These are phyloP conservation scores for Salix caprea DNA, from an alignment of 345 rosid species.

Conservation along the genomic window DNA sequence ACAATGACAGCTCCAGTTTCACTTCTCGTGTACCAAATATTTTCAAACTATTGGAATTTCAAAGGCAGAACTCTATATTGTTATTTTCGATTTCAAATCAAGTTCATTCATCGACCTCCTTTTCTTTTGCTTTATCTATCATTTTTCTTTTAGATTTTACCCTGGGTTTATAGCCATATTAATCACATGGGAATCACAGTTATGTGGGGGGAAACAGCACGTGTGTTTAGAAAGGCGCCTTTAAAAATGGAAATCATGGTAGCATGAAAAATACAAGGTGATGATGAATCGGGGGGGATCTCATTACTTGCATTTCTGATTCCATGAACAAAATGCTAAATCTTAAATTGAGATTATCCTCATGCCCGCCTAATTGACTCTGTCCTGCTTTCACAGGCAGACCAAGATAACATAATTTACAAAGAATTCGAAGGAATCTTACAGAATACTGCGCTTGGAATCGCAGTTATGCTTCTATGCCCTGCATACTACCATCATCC, in stretches of 20 bases:
- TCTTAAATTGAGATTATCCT: no score
- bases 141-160: background rate
- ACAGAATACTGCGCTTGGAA: background rate
- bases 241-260: background rate
- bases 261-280: background rate
- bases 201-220: background rate
- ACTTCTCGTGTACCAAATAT: background rate
- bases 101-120: background rate
- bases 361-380: no score
- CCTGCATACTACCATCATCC: background rate
- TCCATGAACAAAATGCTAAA: no score
- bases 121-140: background rate
- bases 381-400: no score
- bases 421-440: background rate
- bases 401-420: background rate
- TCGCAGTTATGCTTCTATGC: background rate
- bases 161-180: background rate
- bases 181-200: background rate
- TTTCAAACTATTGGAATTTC: background rate
- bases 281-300: no score
- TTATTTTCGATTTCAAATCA: background rate
- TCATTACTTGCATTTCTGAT: no score
- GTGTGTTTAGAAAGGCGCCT: no score
- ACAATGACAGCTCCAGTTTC: background rate
- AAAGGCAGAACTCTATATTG: background rate